Evolutionary conservation across 371 early-diverging fungal species (phyloP).

Genomic region (Actinomucor elegans): DNA sequence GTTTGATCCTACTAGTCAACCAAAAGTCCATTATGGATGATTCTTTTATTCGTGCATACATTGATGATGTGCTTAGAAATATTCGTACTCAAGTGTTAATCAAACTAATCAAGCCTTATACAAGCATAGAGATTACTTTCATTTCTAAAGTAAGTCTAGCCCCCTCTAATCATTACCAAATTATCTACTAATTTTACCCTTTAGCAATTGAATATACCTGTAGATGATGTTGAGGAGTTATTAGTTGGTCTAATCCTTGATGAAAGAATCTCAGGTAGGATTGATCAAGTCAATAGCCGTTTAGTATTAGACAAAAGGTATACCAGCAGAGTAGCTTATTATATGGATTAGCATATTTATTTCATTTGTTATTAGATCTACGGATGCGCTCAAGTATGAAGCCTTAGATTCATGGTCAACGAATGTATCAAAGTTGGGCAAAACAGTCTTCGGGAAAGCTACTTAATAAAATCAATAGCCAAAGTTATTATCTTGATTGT

Average conservation of each 20-base stretch:
- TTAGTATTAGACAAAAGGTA: constrained; percentile 72
- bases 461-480: constrained; percentile 25
- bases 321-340: too few relatives aligned
- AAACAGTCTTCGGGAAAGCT: constrained; percentile 64
- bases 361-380: constrained; percentile 45
- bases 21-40: constrained; percentile 82
- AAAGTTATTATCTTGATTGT: constrained; percentile 44
- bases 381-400: constrained; percentile 66
- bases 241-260: constrained; percentile 86
- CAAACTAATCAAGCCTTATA: constrained; percentile 86
- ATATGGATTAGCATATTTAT: too few relatives aligned
- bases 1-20: constrained; percentile 62
- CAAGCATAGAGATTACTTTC: constrained; percentile 79
- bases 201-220: constrained; percentile 76
- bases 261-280: constrained; percentile 76
- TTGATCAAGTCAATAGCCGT: constrained; percentile 82
- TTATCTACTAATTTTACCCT: background rate
- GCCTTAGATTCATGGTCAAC: constrained; percentile 77
- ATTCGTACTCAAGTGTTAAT: constrained; percentile 89
- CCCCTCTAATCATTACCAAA: background rate
- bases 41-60: constrained; percentile 84
- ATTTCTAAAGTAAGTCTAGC: constrained; percentile 66
- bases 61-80: constrained; percentile 86
- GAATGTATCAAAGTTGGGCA: constrained; percentile 63
- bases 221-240: constrained; percentile 80